Base-by-base conservation (phyloP, 768 basidiomycete species). In the Tubosaeta sp. region DNA sequence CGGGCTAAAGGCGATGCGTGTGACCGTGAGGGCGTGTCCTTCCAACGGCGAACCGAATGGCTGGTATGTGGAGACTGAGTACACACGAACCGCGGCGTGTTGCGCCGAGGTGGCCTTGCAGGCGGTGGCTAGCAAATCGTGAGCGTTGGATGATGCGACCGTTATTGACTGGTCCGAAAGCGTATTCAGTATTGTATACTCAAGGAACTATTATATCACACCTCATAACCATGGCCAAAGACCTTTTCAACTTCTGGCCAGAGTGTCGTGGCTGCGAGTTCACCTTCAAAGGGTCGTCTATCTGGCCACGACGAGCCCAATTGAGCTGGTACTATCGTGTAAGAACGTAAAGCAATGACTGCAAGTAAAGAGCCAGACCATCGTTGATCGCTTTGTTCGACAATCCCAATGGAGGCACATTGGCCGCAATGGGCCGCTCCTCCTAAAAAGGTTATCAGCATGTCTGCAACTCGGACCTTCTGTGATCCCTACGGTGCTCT, bases 171-270 rank as follows among this genome's bases (percentile, higher is more conserved):
- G 53, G 13, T 45, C 19, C 6, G 43, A 38, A 42, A 49, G 26
- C 46, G 34, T 13, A 31, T 43, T 38, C 27, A 56, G 22, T 27
- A 17, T 39, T 26, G 13, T 16, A 27, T 32, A 48, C 35, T 33
- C 51, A 4, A 32, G 31, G 41, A 19, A 48, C 2, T 25, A n/a
- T 57, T 43, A 6, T 16, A 29, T 53, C 32, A 1, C 54, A 88
- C 92, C 80, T 99, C 97, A 61, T 97, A 98, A 38, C 95, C 94
- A 68, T 98, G 97, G 5, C 95, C 97, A 66, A 97, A 99, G 1
- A 99, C 76, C 67, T 99, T 99, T 62, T 98, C 97, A 1, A 84
- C 74, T 72, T 99, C 97, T 0, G 95, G 97, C 97, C 97, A 99
- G 1, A 98, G 76, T 0, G 95, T 98, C 14, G 81, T 79, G 0